A percentile compares a stretch with the other conserved stretches of the same genome.
phyloP scores from a whole-genome alignment of 306 rosid genomes.

The Glycine tomentella region DNA sequence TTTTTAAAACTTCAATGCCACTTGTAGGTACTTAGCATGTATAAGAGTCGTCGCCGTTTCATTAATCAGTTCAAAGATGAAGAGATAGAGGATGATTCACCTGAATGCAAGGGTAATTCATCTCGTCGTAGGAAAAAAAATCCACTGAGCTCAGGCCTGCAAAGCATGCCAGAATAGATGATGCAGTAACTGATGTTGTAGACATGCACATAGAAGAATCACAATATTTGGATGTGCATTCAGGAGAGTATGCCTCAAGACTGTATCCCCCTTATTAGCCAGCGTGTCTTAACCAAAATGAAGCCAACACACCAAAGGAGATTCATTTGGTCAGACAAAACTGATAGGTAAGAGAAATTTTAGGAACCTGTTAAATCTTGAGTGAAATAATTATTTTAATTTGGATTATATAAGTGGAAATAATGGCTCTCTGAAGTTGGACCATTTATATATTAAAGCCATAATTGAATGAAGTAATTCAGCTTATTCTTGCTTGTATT shows the following conservation, averaged over 20 bases:
- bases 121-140: slow-evolving; percentile 52
- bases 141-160: slow-evolving; percentile 55
- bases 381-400: slow-evolving; percentile 26
- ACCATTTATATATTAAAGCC: slow-evolving; percentile 35
- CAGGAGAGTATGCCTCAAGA: slow-evolving; percentile 59
- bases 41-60: slow-evolving; percentile 63
- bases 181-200: slow-evolving; percentile 52
- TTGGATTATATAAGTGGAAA: slow-evolving; percentile 3
- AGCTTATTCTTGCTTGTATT: slow-evolving; percentile 30
- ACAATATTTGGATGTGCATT: slow-evolving; percentile 42
- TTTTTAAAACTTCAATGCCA: slow-evolving; percentile 24
- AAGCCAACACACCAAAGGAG: slow-evolving; percentile 77
- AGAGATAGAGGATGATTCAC: slow-evolving; percentile 34
- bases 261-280: slow-evolving; percentile 54
- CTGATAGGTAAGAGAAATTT: slow-evolving; percentile 75
- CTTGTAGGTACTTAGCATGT: slow-evolving; percentile 82
- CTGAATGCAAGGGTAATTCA: slow-evolving; percentile 31
- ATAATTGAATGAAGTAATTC: slow-evolving; percentile 29
- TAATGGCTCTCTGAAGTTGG: slow-evolving; percentile 39
- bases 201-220: slow-evolving; percentile 52
- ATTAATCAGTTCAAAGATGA: slow-evolving; percentile 57
- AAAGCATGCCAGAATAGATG: slow-evolving; percentile 60
- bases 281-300: slow-evolving; percentile 55
- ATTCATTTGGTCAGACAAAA: slow-evolving; percentile 83
- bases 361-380: slow-evolving; percentile 28